These are phyloP conservation scores for Hibiscus mutabilis DNA, from an alignment of 345 rosid genomes.

Conservation along the genomic window DNA sequence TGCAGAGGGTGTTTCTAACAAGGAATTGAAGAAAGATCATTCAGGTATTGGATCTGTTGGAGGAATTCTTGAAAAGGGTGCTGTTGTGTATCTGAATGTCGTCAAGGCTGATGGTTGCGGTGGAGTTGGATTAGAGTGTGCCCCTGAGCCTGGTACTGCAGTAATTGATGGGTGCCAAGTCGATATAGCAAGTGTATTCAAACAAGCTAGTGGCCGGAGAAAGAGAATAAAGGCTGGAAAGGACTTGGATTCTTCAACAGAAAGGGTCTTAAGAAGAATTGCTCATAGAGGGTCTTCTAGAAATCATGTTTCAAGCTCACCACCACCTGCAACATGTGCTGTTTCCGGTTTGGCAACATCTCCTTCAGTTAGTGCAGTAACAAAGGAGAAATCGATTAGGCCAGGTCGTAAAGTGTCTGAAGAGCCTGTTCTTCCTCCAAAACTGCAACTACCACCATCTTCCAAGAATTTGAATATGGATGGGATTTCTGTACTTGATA, in stretches of 20 bases:
- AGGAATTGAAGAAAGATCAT: conserved; percentile 37
- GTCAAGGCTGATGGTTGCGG: conserved; percentile 17
- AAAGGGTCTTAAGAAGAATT: conserved; percentile 77
- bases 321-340: conserved; percentile 16
- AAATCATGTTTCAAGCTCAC: conserved; percentile 23
- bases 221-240: conserved; percentile 44
- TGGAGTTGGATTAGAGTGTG: conserved; percentile 21
- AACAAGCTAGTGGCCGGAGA: conserved; percentile 35
- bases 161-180: conserved; percentile 28
- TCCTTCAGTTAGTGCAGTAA: conserved; percentile 49
- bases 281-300: conserved; percentile 55
- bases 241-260: conserved; percentile 21
- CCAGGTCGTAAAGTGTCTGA: conserved; percentile 25
- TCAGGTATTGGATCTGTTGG: conserved; percentile 24
- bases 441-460: conserved; percentile 70
- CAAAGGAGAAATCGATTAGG: conserved; percentile 41
- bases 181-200: conserved; percentile 25
- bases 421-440: conserved; percentile 46
- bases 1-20: conserved; percentile 22
- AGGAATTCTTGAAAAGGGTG: conserved; percentile 26
- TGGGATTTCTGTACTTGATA: conserved; percentile 50
- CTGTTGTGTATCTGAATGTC: conserved; percentile 15
- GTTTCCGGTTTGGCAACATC: conserved; percentile 35
- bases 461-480: conserved; percentile 52
- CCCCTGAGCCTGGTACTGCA: conserved; percentile 20